These are phyloP conservation scores for Aegilops longissima DNA, from an alignment of 176 grass and related monocot genomes.

Conservation along the genomic window DNA sequence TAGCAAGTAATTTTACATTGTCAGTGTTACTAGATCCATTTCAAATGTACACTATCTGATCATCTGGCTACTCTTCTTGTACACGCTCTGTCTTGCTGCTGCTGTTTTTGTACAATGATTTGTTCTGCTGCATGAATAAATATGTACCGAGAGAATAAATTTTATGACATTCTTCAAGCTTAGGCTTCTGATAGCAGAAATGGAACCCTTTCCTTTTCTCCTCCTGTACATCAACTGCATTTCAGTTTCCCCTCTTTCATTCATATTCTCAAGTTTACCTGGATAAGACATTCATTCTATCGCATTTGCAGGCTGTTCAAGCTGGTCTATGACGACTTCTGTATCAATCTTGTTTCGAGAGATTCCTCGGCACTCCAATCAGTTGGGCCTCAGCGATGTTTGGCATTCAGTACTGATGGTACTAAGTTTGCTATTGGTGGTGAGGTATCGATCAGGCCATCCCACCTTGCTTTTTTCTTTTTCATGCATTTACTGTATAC, in stretches of 20 bases:
- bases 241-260: too few relatives aligned
- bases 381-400: constrained; percentile 74
- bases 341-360: constrained; percentile 40
- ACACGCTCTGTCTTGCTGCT: background rate
- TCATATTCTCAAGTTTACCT: too few relatives aligned
- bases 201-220: background rate
- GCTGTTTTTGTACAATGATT: background rate
- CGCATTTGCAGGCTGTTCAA: constrained; percentile 58
- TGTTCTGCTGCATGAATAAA: background rate
- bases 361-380: constrained; percentile 58
- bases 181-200: background rate
- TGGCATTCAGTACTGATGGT: constrained; percentile 91
- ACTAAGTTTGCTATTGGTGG: constrained; percentile 81
- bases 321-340: constrained; percentile 51
- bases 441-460: constrained; percentile 46
- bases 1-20: too few relatives aligned
- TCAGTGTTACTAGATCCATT: too few relatives aligned
- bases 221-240: background rate
- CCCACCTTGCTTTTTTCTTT: background rate
- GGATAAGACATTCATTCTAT: background rate
- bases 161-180: background rate
- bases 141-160: background rate
- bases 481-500: background rate
- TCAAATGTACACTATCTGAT: too few relatives aligned
- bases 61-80: background rate